Percentiles rank a stretch among this genome's conserved stretches.
Conservation (phyloP, 768 basidiomycete genomes). For the Clitopilus hobsonii region DNA sequence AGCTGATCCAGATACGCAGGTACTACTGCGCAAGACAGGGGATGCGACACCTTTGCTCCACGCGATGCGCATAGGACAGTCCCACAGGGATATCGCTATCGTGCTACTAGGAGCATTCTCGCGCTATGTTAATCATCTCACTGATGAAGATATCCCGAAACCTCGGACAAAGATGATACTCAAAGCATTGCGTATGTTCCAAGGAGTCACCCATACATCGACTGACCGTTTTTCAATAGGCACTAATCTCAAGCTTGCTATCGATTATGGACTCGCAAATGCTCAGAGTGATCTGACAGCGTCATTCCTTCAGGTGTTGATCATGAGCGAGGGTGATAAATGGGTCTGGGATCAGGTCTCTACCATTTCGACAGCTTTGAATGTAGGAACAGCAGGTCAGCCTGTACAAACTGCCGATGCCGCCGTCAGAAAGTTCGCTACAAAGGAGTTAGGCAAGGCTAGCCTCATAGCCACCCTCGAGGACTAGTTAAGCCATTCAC, state of each 20-base stretch:
- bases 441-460: constrained; percentile 77
- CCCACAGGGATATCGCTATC: constrained; percentile 81
- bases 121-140: constrained; percentile 84
- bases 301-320: constrained; percentile 88
- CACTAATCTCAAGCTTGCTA: constrained; percentile 86
- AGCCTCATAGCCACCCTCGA: constrained; percentile 77
- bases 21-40: constrained; percentile 81
- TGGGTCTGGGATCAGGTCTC: constrained; percentile 77
- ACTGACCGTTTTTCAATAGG: constrained; percentile 30
- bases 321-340: constrained; percentile 94
- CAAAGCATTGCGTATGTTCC: constrained; percentile 68
- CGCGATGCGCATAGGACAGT: constrained; percentile 76
- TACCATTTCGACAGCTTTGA: constrained; percentile 65
- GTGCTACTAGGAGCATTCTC: constrained; percentile 87
- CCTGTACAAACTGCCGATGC: constrained; percentile 74
- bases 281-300: constrained; percentile 83
- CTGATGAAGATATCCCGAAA: constrained; percentile 72
- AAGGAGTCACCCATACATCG: background rate
- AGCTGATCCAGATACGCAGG: constrained; percentile 26
- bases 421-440: constrained; percentile 83
- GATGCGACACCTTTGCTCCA: constrained; percentile 88
- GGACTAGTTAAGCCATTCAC: constrained; percentile 55
- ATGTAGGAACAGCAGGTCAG: constrained; percentile 58
- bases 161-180: constrained; percentile 66
- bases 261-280: constrained; percentile 80